Evolutionary conservation across 441 rosid species (phyloP), one percentile per base, ranked within the genome.

Genomic region (California macrophylla): DNA sequence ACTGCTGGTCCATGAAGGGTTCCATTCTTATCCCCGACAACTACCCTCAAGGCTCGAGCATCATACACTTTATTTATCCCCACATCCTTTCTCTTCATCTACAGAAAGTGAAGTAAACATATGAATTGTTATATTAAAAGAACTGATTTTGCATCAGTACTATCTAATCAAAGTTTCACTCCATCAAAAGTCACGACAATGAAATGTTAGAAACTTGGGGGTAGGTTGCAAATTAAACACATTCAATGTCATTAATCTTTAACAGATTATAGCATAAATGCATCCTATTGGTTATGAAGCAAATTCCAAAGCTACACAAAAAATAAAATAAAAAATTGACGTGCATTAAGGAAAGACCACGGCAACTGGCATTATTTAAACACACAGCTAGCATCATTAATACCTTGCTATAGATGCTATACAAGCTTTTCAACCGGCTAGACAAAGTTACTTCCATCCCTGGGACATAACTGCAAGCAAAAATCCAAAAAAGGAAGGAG

Each of bases 391-490:
- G 68, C 34, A 12, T 56, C 62, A 66, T 18, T 16, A 61, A 67
- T 82, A 89, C 94, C 91, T 89, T 89, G 85, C 84, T 79, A 69
- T 86, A 86, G 76, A 89, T 81, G 56, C 94, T 77, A 68, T 83
- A 86, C 75, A 86, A 75, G 79, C 94, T 89, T 76, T 89, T 89
- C 8, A 86, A 79, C 66, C 94, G 83, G 77, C 91, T 79, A 54
- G 90, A 89, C 68, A 86, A 70, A 66, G 90, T 85, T 29, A 89
- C 88, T 80, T 89, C 94, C 94, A 89, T 89, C 47, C 94, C 94
- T 5, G 94, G 94, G 76, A 86, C 80, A 68, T 86, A 86, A 71
- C 94, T 89, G 84, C 82, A 79, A 67, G 65, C 68, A 72, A 21
- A 54, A 54, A 54, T 18, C 15, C 1, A 21, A 54, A 20, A 6